These are phyloP conservation scores for Zasmidium cellare DNA, from an alignment of 2,329 filamentous ascomycete genomes.

Conservation along the genomic window DNA sequence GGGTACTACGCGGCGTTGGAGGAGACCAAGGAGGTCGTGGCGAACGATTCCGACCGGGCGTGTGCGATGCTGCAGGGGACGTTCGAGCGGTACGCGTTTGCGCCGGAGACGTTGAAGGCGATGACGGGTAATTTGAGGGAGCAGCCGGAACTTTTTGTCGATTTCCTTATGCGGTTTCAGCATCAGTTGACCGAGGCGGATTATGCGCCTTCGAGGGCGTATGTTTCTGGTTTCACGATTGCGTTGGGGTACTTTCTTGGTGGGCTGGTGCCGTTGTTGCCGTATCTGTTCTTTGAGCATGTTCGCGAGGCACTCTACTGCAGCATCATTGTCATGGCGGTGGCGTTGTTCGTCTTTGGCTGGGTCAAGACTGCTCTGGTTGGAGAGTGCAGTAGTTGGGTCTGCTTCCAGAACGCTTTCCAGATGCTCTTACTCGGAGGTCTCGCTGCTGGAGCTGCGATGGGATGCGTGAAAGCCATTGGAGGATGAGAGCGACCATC, in stretches of 20 bases:
- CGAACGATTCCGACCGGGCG: slow-evolving; percentile 39
- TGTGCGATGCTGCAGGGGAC: slow-evolving; percentile 41
- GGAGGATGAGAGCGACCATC: slow-evolving; percentile 30
- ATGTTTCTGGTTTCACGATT: slow-evolving; percentile 63
- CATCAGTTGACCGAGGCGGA: slow-evolving; percentile 47
- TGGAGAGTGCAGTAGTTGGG: slow-evolving; percentile 41
- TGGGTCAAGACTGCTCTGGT: slow-evolving; percentile 62
- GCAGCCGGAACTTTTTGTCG: slow-evolving; percentile 38
- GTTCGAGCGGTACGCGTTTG: slow-evolving; percentile 44
- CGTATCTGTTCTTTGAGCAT: slow-evolving; percentile 60
- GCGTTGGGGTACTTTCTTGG: slow-evolving; percentile 69
- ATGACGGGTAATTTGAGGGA: slow-evolving; percentile 20
- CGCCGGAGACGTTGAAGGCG: slow-evolving; percentile 29
- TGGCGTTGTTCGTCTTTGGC: slow-evolving; percentile 64
- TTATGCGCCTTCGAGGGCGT: slow-evolving; percentile 42
- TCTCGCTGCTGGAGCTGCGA: slow-evolving; percentile 65
- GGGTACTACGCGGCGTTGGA: slow-evolving; percentile 48
- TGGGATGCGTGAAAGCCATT: slow-evolving; percentile 61
- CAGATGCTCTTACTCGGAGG: slow-evolving; percentile 67
- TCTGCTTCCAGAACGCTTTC: slow-evolving; percentile 59
- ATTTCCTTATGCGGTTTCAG: slow-evolving; percentile 52
- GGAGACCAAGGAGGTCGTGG: slow-evolving; percentile 44
- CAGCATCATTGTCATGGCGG: slow-evolving; percentile 61
- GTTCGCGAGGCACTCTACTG: slow-evolving; percentile 56
- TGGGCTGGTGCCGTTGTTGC: slow-evolving; percentile 68